These are phyloP conservation scores for Aurantiochytrium sp. DNA, from an alignment of 108 stramenopile genomes.

Conservation along the genomic window DNA sequence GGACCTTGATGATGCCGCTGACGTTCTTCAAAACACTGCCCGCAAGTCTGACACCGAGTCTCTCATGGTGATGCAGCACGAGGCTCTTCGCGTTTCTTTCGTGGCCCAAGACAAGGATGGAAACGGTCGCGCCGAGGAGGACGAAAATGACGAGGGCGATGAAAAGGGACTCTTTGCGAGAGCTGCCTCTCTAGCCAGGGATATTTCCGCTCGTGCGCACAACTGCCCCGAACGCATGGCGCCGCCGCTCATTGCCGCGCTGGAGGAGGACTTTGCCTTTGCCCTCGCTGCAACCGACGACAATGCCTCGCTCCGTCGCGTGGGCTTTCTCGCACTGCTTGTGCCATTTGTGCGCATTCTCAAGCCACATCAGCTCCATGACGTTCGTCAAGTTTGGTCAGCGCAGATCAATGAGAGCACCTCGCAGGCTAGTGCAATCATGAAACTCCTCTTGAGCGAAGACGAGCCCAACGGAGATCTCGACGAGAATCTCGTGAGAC, in stretches of 20 bases:
- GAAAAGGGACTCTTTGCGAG: not conserved
- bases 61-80: not conserved
- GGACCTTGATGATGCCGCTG: not conserved
- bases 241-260: not conserved
- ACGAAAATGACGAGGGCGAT: not conserved
- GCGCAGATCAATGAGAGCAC: not conserved
- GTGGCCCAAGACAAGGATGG: not conserved
- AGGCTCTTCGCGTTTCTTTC: not conserved
- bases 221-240: not conserved
- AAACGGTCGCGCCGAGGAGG: not conserved
- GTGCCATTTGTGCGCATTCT: not conserved
- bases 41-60: not conserved
- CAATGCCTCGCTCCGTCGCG: not conserved
- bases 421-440: not conserved
- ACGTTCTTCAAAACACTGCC: not conserved
- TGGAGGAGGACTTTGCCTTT: not conserved
- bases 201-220: not conserved
- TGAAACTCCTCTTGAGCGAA: not conserved
- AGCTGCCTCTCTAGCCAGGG: not conserved
- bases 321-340: not conserved
- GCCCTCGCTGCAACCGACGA: not conserved
- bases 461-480: not conserved
- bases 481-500: not conserved
- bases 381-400: not conserved
- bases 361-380: not conserved